A percentile compares a stretch with the other conserved stretches of the same genome.
Evolutionary conservation across 352 stramenopile species (phyloP).

Genomic region (Phytophthora syringae): DNA sequence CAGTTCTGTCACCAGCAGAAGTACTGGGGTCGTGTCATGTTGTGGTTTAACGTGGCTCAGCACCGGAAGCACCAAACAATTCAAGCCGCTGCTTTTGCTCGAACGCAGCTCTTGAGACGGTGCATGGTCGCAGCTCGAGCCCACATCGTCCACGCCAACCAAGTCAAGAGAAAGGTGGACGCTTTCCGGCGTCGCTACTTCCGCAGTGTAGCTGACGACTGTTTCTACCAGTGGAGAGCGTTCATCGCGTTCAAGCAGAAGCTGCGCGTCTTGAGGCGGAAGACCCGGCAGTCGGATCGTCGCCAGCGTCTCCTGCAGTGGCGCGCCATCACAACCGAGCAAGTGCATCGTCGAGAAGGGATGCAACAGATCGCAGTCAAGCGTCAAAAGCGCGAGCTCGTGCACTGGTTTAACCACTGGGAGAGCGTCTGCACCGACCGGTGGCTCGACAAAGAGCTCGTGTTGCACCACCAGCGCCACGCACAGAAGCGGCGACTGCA

Average conservation of each 20-base stretch:
- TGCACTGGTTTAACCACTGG: slow-evolving; percentile 45
- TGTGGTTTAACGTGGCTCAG: slow-evolving; percentile 25
- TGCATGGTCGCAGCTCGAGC: slow-evolving; percentile 12
- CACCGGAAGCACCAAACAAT: slow-evolving; percentile 11
- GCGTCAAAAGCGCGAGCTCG: slow-evolving; percentile 13
- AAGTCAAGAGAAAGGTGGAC: slow-evolving; percentile 18
- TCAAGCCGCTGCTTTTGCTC: slow-evolving; percentile 16
- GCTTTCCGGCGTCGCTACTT: slow-evolving; percentile 38
- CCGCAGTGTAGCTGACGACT: slow-evolving; percentile 18
- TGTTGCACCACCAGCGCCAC: slow-evolving; percentile 35
- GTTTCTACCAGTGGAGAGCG: slow-evolving; percentile 38
- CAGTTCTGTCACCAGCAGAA: slow-evolving; percentile 15
- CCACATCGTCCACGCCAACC: slow-evolving; percentile 16
- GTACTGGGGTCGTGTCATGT: slow-evolving; percentile 32
- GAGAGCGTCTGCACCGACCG: slow-evolving; percentile 58
- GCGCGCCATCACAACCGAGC: slow-evolving; percentile 12
- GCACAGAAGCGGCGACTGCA: slow-evolving; percentile 15
- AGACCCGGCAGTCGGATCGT: slow-evolving; percentile 11
- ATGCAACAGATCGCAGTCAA: slow-evolving; percentile 17
- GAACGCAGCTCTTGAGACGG: slow-evolving; percentile 14
- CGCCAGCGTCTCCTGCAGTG: slow-evolving; percentile 28
- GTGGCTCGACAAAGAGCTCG: slow-evolving; percentile 44
- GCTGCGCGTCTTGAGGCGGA: slow-evolving; percentile 17
- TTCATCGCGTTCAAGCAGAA: slow-evolving; percentile 31
- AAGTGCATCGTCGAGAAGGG: background rate